Evolutionary conservation across 176 grass and related monocot species (phyloP).

Genomic region (Bromus sterilis): DNA sequence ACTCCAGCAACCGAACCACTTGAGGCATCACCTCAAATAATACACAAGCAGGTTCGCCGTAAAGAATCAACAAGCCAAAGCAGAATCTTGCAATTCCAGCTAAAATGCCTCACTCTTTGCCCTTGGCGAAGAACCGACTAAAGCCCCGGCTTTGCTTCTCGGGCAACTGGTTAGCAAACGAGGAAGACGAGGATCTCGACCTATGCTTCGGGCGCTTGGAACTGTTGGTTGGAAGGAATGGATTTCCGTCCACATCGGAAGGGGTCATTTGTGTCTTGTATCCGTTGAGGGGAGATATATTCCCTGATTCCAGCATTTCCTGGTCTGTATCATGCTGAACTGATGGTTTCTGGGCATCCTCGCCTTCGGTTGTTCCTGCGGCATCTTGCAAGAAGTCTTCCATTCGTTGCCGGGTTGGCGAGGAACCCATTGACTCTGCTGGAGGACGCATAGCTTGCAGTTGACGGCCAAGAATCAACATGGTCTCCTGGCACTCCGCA

Average conservation of each 20-base stretch:
- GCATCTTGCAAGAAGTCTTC: conserved; percentile 51
- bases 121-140: conserved; percentile 86
- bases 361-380: conserved; percentile 26
- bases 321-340: conserved; percentile 40
- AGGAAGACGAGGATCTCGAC: conserved; percentile 59
- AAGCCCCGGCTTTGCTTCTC: conserved; percentile 81
- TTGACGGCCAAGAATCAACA: conserved; percentile 83
- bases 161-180: conserved; percentile 43
- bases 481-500: conserved; percentile 94
- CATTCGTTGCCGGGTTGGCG: conserved; percentile 43
- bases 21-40: conserved; percentile 29
- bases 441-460: conserved; percentile 82
- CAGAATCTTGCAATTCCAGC: not conserved
- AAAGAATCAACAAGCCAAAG: conserved; percentile 16
- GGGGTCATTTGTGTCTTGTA: conserved; percentile 34
- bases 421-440: conserved; percentile 45
- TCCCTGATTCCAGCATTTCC: conserved; percentile 28
- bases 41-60: conserved; percentile 22
- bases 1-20: conserved; percentile 38
- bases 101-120: conserved; percentile 50
- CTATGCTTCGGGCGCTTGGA: conserved; percentile 82
- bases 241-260: conserved; percentile 52
- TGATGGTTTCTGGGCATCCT: conserved; percentile 34
- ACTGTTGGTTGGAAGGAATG: conserved; percentile 43
- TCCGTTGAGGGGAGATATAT: conserved; percentile 53